Evolutionary conservation across 805 yeast genomes (phyloP).

Genomic region (Pichia membranifaciens): DNA sequence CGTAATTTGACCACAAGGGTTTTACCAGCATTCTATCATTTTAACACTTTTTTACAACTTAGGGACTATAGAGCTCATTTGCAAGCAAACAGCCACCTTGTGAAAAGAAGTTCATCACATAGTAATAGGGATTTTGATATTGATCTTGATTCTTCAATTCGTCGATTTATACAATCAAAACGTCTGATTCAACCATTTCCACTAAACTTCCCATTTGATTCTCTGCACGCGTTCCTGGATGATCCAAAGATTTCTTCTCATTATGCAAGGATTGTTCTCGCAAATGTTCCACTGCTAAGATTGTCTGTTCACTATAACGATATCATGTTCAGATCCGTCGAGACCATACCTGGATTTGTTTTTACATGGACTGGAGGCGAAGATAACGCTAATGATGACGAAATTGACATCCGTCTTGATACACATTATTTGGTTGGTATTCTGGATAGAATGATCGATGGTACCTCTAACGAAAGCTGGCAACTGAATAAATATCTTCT

Average conservation of each 20-base stretch:
- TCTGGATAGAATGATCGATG: conserved; percentile 20
- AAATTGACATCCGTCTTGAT: conserved; percentile 19
- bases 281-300: conserved; percentile 20
- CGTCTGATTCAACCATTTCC: conserved; percentile 26
- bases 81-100: conserved; percentile 16
- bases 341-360: conserved; percentile 12
- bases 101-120: conserved; percentile 15
- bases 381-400: conserved; percentile 4
- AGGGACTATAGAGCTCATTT: conserved; percentile 17
- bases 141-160: conserved; percentile 13
- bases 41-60: conserved; percentile 16
- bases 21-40: conserved; percentile 23
- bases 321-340: neutral
- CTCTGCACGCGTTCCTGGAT: conserved; percentile 16
- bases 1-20: conserved; percentile 19
- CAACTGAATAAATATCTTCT: conserved; percentile 19
- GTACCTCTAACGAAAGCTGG: conserved; percentile 19
- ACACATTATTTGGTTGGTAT: conserved; percentile 19
- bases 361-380: conserved; percentile 17
- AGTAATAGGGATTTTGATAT: neutral
- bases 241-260: conserved; percentile 17
- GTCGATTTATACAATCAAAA: conserved; percentile 22
- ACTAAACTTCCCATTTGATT: conserved; percentile 22
- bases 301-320: conserved; percentile 14
- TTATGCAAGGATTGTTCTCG: conserved; percentile 18